These are phyloP conservation scores for Solanum bukasovii DNA, from an alignment of 257 asterid genomes.

Conservation along the genomic window DNA sequence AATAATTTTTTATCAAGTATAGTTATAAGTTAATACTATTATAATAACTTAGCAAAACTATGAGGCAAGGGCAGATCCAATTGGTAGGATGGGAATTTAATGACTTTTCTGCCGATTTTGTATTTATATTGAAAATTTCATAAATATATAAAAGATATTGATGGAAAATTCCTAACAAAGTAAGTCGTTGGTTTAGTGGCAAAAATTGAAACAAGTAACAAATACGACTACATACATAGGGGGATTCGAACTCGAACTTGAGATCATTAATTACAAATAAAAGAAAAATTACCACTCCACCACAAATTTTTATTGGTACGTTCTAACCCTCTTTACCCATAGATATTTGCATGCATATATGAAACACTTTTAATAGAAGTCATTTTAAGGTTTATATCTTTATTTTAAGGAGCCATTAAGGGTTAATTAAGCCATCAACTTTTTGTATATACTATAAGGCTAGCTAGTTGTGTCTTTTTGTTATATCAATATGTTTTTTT, in stretches of 20 bases:
- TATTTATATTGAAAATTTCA: background rate
- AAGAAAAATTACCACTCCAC: background rate
- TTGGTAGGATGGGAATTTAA: background rate
- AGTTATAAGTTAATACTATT: background rate
- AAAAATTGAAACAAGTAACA: background rate
- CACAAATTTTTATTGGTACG: background rate
- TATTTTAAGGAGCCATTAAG: too few species aligned
- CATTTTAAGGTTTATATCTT: too few species aligned
- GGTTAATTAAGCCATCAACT: background rate
- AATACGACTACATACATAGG: background rate
- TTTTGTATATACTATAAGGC: background rate
- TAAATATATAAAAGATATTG: background rate
- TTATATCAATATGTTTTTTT: background rate
- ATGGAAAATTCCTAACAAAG: background rate
- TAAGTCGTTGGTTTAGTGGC: background rate
- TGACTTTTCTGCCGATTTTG: background rate
- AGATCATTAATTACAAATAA: too few species aligned
- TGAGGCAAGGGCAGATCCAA: background rate
- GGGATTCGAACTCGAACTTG: background rate
- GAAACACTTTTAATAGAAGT: too few species aligned
- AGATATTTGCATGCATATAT: too few species aligned
- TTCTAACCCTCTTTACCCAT: too few species aligned
- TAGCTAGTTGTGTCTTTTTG: background rate
- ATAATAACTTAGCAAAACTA: background rate
- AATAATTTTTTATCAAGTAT: background rate